These are phyloP conservation scores for Coccomyxa subellipsoidea DNA, from an alignment of 163 green algal genomes.

Conservation along the genomic window DNA sequence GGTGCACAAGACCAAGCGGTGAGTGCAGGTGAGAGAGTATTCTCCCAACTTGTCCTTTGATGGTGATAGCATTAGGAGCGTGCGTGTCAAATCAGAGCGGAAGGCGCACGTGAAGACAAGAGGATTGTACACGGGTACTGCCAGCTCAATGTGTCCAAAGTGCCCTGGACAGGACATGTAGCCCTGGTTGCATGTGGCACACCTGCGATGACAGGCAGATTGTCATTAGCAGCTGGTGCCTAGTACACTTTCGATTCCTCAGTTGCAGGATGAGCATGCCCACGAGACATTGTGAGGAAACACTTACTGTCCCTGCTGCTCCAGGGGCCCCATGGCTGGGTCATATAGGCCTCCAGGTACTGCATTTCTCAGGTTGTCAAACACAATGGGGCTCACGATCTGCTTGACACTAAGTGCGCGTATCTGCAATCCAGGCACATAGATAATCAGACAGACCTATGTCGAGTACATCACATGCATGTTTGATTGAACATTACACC, in stretches of 20 bases:
- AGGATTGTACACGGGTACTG: conserved; percentile 94
- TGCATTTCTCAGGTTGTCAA: conserved; percentile 78
- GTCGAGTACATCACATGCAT: no score
- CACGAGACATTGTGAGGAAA: no score
- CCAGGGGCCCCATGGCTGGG: conserved; percentile 75
- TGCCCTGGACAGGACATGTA: conserved; percentile 86
- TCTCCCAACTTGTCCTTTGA: no score
- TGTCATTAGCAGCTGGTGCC: neutral
- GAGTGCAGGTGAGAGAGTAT: no score
- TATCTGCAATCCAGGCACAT: conserved; percentile 63
- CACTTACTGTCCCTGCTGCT: conserved; percentile 40
- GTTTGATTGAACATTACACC: no score
- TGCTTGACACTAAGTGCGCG: conserved; percentile 83
- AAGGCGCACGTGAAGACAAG: conserved; percentile 82
- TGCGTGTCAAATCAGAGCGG: neutral
- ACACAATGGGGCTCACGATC: conserved; percentile 78
- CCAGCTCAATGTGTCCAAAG: conserved; percentile 96
- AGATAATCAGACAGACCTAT: no score
- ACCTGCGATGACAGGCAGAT: conserved; percentile 52
- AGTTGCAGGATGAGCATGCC: neutral
- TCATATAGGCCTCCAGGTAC: conserved; percentile 91
- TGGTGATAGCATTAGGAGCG: no score
- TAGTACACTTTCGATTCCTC: neutral
- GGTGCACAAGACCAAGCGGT: neutral
- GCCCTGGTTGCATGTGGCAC: conserved; percentile 77